Evolutionary conservation across 2,329 filamentous ascomycete species (phyloP), one percentile per base, ranked within the genome.

Genomic region (Penicillium sp.): DNA sequence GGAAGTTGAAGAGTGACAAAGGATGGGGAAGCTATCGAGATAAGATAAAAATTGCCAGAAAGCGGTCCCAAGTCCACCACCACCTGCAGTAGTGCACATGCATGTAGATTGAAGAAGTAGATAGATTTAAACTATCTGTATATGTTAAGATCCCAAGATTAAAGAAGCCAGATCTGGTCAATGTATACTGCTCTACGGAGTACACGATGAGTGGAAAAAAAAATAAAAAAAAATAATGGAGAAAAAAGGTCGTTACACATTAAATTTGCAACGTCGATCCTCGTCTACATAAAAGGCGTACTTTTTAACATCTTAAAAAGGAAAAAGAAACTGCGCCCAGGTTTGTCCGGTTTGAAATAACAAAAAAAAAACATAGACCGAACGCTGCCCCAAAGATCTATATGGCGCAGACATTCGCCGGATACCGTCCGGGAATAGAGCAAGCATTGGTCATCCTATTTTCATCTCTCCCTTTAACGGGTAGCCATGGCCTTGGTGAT

Each of bases 401-500:
- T 63, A 58, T 53, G 68, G 62, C 53, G 68, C 67, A 65, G 65
- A 65, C 61, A 64, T 56, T 61, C 35, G 40, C 58, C 50, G 50
- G 49, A 64, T 55, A 58, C 51, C 33, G 60, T 61, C 57, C 54
- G 63, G 61, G 58, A 65, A 51, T 56, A 59, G 53, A 58, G 62
- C 58, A 67, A 54, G 60, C 45, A 66, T 69, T 65, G 62, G 64
- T 62, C 68, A 63, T 66, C 67, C 64, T 70, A 71, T 72, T 67
- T 69, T 70, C 68, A 71, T 67, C 57, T 64, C 61, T 61, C 53
- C 56, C 59, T 79, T 88, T 93, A 96, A 82, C 92, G 89, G 77
- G 92, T 93, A 69, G 92, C 89, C 92, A 96, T 96, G 75, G 91
- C 93, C 91, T 98, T 99, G 83, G 95, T 99, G 75, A 99, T 93